Base-by-base conservation (phyloP, 208 protist species). In the Wallacemonas sp. region DNA sequence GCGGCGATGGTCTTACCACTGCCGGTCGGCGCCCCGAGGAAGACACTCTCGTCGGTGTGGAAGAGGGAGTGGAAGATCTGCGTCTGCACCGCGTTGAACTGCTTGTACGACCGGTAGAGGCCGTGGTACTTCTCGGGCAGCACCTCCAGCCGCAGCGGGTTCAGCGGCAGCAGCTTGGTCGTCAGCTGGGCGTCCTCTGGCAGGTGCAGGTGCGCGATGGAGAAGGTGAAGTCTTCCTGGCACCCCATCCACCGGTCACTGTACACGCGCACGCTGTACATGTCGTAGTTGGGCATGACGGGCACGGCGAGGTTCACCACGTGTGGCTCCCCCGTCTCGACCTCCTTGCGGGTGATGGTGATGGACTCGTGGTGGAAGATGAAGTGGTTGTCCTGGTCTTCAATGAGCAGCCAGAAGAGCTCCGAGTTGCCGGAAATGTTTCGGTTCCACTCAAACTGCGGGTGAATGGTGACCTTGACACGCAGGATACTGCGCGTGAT, bases 21-120 rank as follows among this genome's bases (percentile, higher is more conserved):
- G 17, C 96, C 96, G 2, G 98, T 99, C 6, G 98, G 98, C 17
- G 98, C 97, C 17, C 99, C 98, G 14, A 99, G 68, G 24, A 99
- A 94, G 16, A 99, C 85, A 80, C 98, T 99, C 36, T 95, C 64
- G 76, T 99, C 97, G 2, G 98, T 99, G 82, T 99, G 97, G 71
- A 98, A 99, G 60, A 99, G 76, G n/a, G 87, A 82, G 80, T 99
- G 97, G 78, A 99, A 99, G n/a, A 98, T 84, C 75, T 99, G 98
- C 26, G 99, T 99, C 81, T 99, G 99, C 46, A 99, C 92, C 29
- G 98, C 91, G 85, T 99, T 99, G 76, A 99, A 99, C 80, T 99
- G 95, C 14, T 79, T 70, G 78, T 99, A 99, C 19, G 66, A 58
- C 39, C 97, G 93, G 32, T 98, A 83, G 65, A 99, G 82, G 17